Conservation (phyloP, 2,329 filamentous ascomycete species). For the Ophiostoma piceae region DNA sequence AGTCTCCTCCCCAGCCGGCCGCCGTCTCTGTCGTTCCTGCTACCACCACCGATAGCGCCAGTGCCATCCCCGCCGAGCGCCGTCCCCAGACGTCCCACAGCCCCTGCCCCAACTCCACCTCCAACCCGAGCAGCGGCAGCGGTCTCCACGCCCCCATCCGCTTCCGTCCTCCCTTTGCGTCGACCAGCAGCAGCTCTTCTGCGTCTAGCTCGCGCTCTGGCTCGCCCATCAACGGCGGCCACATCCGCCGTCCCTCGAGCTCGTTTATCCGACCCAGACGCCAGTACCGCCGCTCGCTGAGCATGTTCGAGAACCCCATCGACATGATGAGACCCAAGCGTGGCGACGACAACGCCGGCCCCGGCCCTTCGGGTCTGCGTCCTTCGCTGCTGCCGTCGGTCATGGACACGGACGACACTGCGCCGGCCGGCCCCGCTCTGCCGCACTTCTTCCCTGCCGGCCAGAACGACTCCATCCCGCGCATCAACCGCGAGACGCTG, state of each 20-base stretch:
- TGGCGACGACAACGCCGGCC: constrained; percentile 50
- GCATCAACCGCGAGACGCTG: constrained; percentile 77
- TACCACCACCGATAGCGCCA: background rate
- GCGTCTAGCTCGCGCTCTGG: constrained; percentile 53
- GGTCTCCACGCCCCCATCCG: constrained; percentile 55
- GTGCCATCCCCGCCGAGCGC: constrained; percentile 43
- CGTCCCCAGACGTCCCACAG: constrained; percentile 57
- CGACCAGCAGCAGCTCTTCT: constrained; percentile 42
- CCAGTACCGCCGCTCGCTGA: constrained; percentile 84
- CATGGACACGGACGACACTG: constrained; percentile 70
- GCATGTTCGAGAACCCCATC: constrained; percentile 93
- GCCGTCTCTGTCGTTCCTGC: background rate
- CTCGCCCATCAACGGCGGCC: constrained; percentile 57
- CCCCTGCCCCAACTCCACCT: constrained; percentile 42
- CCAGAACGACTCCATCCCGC: constrained; percentile 77
- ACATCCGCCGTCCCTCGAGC: constrained; percentile 67
- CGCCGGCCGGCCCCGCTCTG: constrained; percentile 61
- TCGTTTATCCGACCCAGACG: constrained; percentile 73
- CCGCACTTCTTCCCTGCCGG: constrained; percentile 80
- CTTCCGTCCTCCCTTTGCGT: constrained; percentile 60
- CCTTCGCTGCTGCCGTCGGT: constrained; percentile 63
- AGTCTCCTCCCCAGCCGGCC: constrained; percentile 61
- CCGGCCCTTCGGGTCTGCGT: constrained; percentile 35
- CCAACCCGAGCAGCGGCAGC: constrained; percentile 9
- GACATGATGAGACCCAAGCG: constrained; percentile 80